Evolutionary conservation across 768 basidiomycete species (phyloP).

Genomic region (Naematelia aurantialba): DNA sequence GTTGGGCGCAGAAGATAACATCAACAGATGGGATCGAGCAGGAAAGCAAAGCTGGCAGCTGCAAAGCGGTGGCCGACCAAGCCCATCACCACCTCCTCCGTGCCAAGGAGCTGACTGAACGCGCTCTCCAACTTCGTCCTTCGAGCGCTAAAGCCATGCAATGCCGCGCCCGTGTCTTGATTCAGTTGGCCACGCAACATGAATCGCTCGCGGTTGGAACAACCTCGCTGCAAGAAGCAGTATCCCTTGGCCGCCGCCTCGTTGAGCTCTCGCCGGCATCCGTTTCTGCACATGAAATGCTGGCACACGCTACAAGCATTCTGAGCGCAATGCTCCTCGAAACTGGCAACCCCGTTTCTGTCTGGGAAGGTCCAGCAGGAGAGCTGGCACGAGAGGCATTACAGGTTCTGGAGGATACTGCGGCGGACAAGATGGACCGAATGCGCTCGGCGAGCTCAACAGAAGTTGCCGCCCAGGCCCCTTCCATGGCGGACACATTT

Average conservation of each 20-base stretch:
- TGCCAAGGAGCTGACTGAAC: slow-evolving; percentile 41
- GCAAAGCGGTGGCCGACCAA: slow-evolving; percentile 43
- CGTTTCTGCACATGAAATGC: slow-evolving; percentile 32
- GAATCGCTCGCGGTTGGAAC: slow-evolving; percentile 35
- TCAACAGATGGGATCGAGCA: slow-evolving; percentile 41
- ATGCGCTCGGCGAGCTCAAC: slow-evolving; percentile 21
- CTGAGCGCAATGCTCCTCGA: slow-evolving; percentile 33
- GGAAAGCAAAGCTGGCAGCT: slow-evolving; percentile 40
- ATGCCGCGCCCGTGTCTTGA: slow-evolving; percentile 35
- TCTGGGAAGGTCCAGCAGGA: slow-evolving; percentile 17
- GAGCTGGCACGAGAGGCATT: slow-evolving; percentile 41
- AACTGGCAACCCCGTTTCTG: not conserved
- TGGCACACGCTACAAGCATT: slow-evolving; percentile 37
- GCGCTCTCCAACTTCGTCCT: slow-evolving; percentile 32
- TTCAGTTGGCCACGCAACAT: slow-evolving; percentile 41
- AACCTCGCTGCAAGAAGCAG: slow-evolving; percentile 30
- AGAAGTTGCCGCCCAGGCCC: slow-evolving; percentile 26
- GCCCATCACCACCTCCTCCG: slow-evolving; percentile 47
- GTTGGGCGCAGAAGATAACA: not conserved
- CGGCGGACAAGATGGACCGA: slow-evolving; percentile 39
- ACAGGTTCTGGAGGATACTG: slow-evolving; percentile 38
- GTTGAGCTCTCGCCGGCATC: slow-evolving; percentile 33
- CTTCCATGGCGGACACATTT: slow-evolving; percentile 43
- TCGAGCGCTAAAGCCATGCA: slow-evolving; percentile 37
- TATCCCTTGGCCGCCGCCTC: slow-evolving; percentile 28